Conservation (phyloP, 768 basidiomycete species). For the Tephrocybe rancida region DNA sequence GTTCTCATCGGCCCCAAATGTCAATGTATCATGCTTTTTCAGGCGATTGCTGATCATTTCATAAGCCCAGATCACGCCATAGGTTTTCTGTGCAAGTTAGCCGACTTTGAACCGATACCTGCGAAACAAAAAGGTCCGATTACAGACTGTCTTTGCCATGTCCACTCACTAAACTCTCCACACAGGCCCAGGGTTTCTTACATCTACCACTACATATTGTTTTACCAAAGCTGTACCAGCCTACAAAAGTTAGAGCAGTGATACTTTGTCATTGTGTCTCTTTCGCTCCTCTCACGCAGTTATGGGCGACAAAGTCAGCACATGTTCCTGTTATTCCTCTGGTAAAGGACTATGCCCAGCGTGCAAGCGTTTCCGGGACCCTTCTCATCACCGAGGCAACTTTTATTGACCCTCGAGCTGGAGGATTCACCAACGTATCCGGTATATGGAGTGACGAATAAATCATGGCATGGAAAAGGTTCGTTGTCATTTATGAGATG, state of each 20-base stretch:
- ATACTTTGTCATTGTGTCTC: conserved; percentile 46
- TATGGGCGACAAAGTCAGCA: conserved; percentile 9
- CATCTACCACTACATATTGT: too few relatives aligned
- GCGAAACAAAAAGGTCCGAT: too few relatives aligned
- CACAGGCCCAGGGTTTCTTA: too few relatives aligned
- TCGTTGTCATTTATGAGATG: conserved; percentile 20
- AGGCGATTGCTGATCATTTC: too few relatives aligned
- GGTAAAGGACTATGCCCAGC: conserved; percentile 37
- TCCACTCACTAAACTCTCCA: too few relatives aligned
- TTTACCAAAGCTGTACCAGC: conserved; percentile 50
- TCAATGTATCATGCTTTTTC: too few relatives aligned
- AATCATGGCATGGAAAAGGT: conserved; percentile 58
- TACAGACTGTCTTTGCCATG: too few relatives aligned
- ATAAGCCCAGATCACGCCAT: too few relatives aligned
- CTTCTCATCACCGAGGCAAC: conserved; percentile 51
- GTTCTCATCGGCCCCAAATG: too few relatives aligned
- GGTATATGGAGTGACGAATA: conserved; percentile 71
- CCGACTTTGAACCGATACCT: too few relatives aligned
- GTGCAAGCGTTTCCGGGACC: conserved; percentile 37
- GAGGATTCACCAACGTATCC: conserved; percentile 53
- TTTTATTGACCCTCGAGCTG: conserved; percentile 47
- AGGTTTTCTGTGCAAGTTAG: too few relatives aligned
- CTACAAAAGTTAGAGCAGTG: conserved; percentile 36
- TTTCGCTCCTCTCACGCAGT: conserved; percentile 33
- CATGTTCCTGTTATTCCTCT: conserved; percentile 30